phyloP scores from a whole-genome alignment of 176 grass and related monocot species.

The Hyparrhenia diplandra region DNA sequence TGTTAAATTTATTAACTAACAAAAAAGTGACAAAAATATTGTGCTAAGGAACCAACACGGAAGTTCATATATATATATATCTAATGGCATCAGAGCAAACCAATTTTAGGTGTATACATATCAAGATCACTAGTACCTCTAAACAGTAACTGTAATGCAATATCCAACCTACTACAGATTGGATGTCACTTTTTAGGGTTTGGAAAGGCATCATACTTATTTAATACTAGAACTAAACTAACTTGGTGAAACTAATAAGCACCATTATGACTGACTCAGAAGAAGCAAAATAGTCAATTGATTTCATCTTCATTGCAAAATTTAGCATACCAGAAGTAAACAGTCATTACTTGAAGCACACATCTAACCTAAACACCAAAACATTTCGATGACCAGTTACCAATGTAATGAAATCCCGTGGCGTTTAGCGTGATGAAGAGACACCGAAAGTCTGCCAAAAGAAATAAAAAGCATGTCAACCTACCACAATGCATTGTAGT shows the following conservation, averaged over 20 bases:
- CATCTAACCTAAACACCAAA: conserved; percentile 32
- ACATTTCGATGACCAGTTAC: conserved; percentile 46
- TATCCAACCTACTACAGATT: neutral
- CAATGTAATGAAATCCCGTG: conserved; percentile 56
- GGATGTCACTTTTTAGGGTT: neutral
- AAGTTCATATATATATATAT: neutral
- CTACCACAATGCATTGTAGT: neutral
- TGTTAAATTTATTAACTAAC: neutral
- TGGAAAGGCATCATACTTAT: neutral
- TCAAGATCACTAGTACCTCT: neutral
- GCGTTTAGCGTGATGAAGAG: conserved; percentile 56
- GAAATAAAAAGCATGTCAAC: conserved; percentile 22
- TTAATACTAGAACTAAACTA: neutral
- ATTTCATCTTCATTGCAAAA: conserved; percentile 14
- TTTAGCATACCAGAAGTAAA: conserved; percentile 2
- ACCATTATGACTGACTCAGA: neutral
- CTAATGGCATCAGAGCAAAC: neutral
- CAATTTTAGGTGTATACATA: neutral
- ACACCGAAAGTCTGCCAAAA: conserved; percentile 56
- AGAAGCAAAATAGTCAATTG: neutral
- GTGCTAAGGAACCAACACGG: neutral
- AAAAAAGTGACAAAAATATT: no score
- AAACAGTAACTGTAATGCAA: neutral
- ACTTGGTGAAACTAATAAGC: neutral
- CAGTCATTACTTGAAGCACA: conserved; percentile 3